phyloP scores from a whole-genome alignment of 225 moss, liverwort and hornwort genomes.

The Bryum argenteum region DNA sequence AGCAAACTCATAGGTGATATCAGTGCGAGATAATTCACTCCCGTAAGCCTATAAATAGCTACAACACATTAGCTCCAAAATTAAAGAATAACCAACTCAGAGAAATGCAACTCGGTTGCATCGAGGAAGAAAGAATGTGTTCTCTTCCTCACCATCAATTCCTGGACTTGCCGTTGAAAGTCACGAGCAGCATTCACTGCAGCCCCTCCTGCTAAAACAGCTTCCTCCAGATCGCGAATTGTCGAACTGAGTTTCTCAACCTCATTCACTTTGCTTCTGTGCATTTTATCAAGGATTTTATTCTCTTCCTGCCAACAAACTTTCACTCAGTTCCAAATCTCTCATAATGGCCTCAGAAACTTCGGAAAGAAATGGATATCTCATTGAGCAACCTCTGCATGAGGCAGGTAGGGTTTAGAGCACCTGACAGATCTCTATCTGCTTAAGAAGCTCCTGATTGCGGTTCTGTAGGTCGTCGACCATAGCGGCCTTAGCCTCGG shows the following conservation, averaged over 20 bases:
- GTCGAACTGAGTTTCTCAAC: constrained; percentile 65
- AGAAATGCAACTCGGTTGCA: background rate
- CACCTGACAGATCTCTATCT: constrained; percentile 68
- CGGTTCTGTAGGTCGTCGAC: constrained; percentile 67
- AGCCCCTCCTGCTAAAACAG: constrained; percentile 67
- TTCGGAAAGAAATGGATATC: background rate
- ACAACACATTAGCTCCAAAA: constrained; percentile 18
- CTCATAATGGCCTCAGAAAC: constrained; percentile 2
- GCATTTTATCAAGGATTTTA: constrained; percentile 72
- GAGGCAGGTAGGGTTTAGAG: constrained; percentile 11
- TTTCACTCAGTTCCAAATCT: constrained; percentile 32
- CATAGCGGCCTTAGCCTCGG: constrained; percentile 64
- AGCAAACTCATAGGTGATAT: background rate
- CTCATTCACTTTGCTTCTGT: constrained; percentile 68
- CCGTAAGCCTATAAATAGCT: background rate
- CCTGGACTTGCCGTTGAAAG: constrained; percentile 70
- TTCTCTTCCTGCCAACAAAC: constrained; percentile 67
- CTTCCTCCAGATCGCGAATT: constrained; percentile 63
- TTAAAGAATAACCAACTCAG: constrained; percentile 9
- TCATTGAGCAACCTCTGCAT: constrained; percentile 5
- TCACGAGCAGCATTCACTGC: constrained; percentile 72
- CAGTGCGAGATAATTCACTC: background rate
- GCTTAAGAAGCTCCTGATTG: constrained; percentile 66
- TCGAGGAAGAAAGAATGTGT: background rate
- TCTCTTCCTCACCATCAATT: constrained; percentile 53